A percentile compares a stretch with the other conserved stretches of the same genome.
These are phyloP conservation scores for Filobasidium floriforme DNA, from an alignment of 768 basidiomycete genomes.

Conservation along the genomic window DNA sequence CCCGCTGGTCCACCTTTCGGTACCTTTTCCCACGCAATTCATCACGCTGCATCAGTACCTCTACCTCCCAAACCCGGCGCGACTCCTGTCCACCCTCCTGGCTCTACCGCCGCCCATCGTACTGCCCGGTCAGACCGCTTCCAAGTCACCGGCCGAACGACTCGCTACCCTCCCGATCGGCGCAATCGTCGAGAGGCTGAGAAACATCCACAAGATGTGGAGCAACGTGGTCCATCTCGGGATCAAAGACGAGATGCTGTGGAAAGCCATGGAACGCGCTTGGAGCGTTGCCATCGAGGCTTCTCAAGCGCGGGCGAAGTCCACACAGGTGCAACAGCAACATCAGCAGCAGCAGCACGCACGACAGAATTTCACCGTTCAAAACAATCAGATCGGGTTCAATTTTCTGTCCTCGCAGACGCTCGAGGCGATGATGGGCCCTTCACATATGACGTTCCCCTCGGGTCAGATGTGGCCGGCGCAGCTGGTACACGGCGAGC, in stretches of 20 bases:
- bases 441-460: not conserved
- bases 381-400: not conserved
- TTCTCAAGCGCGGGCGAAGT: not conserved
- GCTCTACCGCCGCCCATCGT: conserved; percentile 1
- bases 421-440: not conserved
- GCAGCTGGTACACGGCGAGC: not conserved
- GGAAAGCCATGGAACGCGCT: conserved; percentile 59
- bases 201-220: conserved; percentile 59
- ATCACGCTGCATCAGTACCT: conserved; percentile 15
- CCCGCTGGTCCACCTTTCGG: conserved; percentile 18
- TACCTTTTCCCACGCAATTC: conserved; percentile 14
- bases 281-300: conserved; percentile 62
- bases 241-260: conserved; percentile 58
- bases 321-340: not conserved
- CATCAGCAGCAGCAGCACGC: too few relatives aligned
- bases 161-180: conserved; percentile 10
- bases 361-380: not conserved
- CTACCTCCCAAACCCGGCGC: conserved; percentile 15
- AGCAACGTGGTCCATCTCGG: conserved; percentile 65
- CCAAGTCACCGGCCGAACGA: conserved; percentile 1
- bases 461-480: not conserved
- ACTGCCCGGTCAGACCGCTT: not conserved
- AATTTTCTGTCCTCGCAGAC: not conserved
- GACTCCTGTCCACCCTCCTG: conserved; percentile 13
- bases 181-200: conserved; percentile 9